These are phyloP conservation scores for Collybia mongolica DNA, from an alignment of 768 basidiomycete species.

Conservation along the genomic window DNA sequence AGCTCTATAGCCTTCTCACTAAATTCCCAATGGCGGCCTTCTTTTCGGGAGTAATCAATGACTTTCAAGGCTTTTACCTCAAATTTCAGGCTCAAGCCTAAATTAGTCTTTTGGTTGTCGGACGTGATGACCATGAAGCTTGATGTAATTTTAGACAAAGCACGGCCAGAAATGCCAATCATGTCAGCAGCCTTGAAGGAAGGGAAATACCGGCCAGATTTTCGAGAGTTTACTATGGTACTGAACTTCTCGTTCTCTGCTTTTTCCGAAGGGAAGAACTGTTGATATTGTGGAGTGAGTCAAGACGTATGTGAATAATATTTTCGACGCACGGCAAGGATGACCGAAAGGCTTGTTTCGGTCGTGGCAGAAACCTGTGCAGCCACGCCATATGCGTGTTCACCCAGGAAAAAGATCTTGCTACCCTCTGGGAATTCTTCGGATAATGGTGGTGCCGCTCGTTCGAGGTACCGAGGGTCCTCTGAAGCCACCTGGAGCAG, in stretches of 20 bases:
- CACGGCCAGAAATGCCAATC: conserved; percentile 72
- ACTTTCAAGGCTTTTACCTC: conserved; percentile 94
- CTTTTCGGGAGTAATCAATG: conserved; percentile 86
- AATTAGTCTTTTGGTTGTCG: conserved; percentile 79
- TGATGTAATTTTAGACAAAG: conserved; percentile 88
- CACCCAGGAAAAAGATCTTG: conserved; percentile 95
- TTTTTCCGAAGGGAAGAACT: conserved; percentile 90
- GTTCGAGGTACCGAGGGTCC: conserved; percentile 85
- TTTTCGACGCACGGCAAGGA: conserved; percentile 68
- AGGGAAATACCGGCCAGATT: conserved; percentile 64
- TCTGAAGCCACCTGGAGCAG: conserved; percentile 80
- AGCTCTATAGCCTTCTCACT: conserved; percentile 84
- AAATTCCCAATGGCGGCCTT: conserved; percentile 88
- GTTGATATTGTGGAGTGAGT: conserved; percentile 4
- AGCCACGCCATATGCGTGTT: conserved; percentile 93
- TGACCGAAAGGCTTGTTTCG: conserved; percentile 70
- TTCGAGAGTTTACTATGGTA: conserved; percentile 52
- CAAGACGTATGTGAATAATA: neutral
- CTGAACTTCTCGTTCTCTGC: conserved; percentile 80
- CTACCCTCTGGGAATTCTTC: conserved; percentile 90
- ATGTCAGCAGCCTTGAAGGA: conserved; percentile 77
- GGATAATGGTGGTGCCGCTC: conserved; percentile 73
- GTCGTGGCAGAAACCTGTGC: conserved; percentile 82
- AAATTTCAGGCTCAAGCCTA: conserved; percentile 95
- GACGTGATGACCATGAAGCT: conserved; percentile 85